Evolutionary conservation across 495 filamentous ascomycete species (phyloP).

Genomic region (Tetracladium setigerum): DNA sequence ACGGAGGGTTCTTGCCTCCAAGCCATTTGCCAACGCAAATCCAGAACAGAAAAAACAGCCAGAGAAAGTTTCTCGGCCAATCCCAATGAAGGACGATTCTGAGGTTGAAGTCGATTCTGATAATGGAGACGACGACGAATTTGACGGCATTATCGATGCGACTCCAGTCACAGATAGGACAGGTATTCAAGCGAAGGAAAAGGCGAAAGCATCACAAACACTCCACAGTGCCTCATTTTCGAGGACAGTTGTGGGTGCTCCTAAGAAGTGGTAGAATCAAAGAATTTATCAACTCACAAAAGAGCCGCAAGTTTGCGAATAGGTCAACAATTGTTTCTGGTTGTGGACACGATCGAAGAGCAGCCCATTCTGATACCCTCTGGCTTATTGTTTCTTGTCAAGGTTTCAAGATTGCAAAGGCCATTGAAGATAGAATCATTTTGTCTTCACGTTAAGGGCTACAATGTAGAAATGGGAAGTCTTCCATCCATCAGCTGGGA

Average conservation of each 20-base stretch:
- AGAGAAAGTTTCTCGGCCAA: conserved; percentile 49
- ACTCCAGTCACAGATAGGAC: conserved; percentile 77
- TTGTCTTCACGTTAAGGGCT: no score
- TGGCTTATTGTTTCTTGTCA: no score
- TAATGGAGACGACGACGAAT: conserved; percentile 59
- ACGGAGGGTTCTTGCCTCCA: conserved; percentile 75
- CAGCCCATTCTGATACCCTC: no score
- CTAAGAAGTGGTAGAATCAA: conserved; percentile 44
- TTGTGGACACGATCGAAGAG: no score
- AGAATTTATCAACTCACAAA: background rate
- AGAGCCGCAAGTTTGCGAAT: no score
- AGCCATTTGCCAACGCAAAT: conserved; percentile 67
- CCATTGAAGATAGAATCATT: no score
- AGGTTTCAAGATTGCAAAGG: no score
- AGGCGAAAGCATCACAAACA: conserved; percentile 16
- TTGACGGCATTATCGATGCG: conserved; percentile 88
- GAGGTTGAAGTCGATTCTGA: conserved; percentile 69
- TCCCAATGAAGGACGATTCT: conserved; percentile 49
- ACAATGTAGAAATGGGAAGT: no score
- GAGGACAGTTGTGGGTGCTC: conserved; percentile 51
- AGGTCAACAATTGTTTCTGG: no score
- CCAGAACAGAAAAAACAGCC: conserved; percentile 40
- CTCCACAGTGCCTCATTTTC: conserved; percentile 51
- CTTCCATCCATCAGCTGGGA: no score
- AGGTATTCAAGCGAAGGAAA: conserved; percentile 50